Conservation (phyloP, 495 filamentous ascomycete genomes). For the Aspergillus nanangensis region DNA sequence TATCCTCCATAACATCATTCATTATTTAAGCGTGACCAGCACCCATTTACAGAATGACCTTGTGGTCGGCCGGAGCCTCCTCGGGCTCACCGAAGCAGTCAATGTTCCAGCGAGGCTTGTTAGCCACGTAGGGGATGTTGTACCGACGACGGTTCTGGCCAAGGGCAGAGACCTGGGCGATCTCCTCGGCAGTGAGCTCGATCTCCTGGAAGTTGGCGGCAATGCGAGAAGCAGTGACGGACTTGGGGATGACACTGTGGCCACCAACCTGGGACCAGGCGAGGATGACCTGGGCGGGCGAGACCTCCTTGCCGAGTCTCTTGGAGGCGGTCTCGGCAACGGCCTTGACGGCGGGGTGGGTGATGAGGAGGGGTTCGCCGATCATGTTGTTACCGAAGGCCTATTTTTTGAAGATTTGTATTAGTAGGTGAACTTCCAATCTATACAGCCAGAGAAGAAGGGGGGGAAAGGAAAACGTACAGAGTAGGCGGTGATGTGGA, state of each 20-base stretch:
- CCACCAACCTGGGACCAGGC: constrained; percentile 46
- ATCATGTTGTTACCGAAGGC: constrained; percentile 47
- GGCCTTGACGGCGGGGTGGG: constrained; percentile 38
- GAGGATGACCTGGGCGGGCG: constrained; percentile 40
- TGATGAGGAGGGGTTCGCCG: constrained; percentile 40
- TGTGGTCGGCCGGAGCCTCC: constrained; percentile 38
- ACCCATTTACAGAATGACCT: constrained; percentile 33
- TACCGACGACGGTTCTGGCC: constrained; percentile 42
- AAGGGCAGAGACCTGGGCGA: constrained; percentile 36
- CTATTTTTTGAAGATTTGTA: constrained; percentile 15
- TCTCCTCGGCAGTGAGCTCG: constrained; percentile 41
- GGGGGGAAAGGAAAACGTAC: constrained; percentile 17
- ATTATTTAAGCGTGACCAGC: constrained; percentile 13
- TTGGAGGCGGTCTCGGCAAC: constrained; percentile 38
- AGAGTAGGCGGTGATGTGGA: constrained; percentile 47
- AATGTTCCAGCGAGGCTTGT: constrained; percentile 45
- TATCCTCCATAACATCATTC: no score
- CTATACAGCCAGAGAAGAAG: no score
- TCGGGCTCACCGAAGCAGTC: constrained; percentile 42
- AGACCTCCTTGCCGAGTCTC: constrained; percentile 35
- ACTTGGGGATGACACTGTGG: constrained; percentile 49
- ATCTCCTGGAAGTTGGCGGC: constrained; percentile 46
- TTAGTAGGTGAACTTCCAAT: not conserved
- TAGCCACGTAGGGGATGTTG: constrained; percentile 41
- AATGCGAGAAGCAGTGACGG: constrained; percentile 43